Conservation (phyloP, 2,329 filamentous ascomycete genomes). For the Trichoderma endophyticum region DNA sequence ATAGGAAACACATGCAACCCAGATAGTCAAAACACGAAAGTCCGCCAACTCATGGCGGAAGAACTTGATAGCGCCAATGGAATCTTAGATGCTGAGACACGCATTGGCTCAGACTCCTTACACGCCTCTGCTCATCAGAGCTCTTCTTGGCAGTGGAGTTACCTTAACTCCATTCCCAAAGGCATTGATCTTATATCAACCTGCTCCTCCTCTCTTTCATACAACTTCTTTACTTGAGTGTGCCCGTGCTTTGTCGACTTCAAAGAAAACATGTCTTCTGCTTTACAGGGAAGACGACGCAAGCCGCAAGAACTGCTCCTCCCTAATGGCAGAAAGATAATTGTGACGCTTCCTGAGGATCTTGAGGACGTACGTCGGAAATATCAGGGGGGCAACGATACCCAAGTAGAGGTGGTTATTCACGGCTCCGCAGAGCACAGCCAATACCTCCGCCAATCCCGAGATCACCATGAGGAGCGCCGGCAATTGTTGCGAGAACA, state of each 20-base stretch:
- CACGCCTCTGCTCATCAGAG: neutral
- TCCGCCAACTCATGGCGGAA: neutral
- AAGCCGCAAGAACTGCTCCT: conserved; percentile 52
- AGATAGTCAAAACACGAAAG: neutral
- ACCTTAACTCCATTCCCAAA: neutral
- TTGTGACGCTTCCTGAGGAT: conserved; percentile 57
- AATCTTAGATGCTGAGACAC: neutral
- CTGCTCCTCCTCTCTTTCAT: neutral
- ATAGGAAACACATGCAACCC: neutral
- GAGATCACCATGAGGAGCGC: conserved; percentile 50
- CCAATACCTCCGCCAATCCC: conserved; percentile 47
- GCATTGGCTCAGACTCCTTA: neutral
- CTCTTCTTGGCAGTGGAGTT: neutral
- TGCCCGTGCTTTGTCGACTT: neutral
- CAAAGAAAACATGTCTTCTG: conserved; percentile 24
- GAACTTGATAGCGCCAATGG: neutral
- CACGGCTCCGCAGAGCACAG: conserved; percentile 51
- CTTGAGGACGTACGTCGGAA: conserved; percentile 45
- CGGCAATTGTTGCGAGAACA: conserved; percentile 45
- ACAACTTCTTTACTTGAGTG: too few species aligned
- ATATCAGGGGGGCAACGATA: conserved; percentile 33
- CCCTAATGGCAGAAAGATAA: conserved; percentile 53
- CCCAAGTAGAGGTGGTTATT: conserved; percentile 55
- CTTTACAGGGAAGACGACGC: conserved; percentile 28
- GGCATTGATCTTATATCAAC: neutral